Evolutionary conservation across 2,329 filamentous ascomycete species (phyloP).

Genomic region (Cladosporium halotolerans): DNA sequence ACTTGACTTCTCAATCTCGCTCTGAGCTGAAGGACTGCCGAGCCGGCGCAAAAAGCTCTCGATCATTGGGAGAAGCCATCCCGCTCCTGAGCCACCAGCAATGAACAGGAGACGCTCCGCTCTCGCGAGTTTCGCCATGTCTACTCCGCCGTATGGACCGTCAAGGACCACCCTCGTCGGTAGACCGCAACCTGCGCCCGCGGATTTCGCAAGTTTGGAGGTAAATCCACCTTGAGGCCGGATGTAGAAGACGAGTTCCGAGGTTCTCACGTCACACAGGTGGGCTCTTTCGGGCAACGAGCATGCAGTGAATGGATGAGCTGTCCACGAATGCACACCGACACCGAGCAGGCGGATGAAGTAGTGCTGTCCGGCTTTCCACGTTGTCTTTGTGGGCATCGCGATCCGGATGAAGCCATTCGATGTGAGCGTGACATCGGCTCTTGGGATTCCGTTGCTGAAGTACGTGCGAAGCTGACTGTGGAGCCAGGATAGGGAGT

Average conservation of each 20-base stretch:
- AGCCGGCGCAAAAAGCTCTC: conserved; percentile 30
- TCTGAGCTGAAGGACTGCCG: neutral
- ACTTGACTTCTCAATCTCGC: neutral
- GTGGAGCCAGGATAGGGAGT: conserved; percentile 43
- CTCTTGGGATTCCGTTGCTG: conserved; percentile 45
- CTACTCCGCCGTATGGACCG: conserved; percentile 53
- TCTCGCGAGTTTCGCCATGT: conserved; percentile 30
- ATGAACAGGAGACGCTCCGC: conserved; percentile 45
- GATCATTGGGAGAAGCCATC: conserved; percentile 46
- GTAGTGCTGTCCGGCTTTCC: conserved; percentile 50
- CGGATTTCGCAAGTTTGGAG: conserved; percentile 37
- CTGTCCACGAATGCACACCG: conserved; percentile 40
- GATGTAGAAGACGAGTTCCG: conserved; percentile 50
- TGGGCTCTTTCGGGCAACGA: conserved; percentile 34
- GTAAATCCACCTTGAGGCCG: conserved; percentile 47
- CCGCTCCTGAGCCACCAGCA: conserved; percentile 52
- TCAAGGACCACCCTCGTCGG: conserved; percentile 47
- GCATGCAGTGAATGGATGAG: conserved; percentile 53
- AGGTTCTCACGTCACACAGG: conserved; percentile 16
- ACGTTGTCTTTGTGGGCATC: conserved; percentile 41
- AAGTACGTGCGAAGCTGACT: conserved; percentile 44
- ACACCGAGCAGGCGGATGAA: conserved; percentile 48
- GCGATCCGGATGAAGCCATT: conserved; percentile 39
- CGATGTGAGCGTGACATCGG: conserved; percentile 36
- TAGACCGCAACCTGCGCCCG: conserved; percentile 31